These are phyloP conservation scores for Hypoxylon lienhwacheense DNA, from an alignment of 495 filamentous ascomycete species.

Conservation along the genomic window DNA sequence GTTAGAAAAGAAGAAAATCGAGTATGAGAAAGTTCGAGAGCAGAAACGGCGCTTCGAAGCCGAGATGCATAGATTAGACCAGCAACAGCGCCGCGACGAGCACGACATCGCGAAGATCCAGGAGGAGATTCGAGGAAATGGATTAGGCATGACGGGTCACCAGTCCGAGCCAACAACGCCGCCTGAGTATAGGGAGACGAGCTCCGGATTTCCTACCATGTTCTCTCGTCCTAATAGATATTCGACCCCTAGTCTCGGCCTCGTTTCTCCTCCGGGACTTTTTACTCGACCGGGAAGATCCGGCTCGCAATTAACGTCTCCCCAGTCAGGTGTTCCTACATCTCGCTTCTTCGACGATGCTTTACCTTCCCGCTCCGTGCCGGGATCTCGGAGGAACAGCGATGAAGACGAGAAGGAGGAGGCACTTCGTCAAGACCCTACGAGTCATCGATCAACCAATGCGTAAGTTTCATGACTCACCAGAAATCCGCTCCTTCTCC, in stretches of 20 bases:
- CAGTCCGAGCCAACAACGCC: constrained; percentile 95
- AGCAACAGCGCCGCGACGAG: constrained; percentile 77
- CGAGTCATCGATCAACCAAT: constrained; percentile 66
- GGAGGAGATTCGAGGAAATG: constrained; percentile 62
- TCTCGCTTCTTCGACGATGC: constrained; percentile 58
- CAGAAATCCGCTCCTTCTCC: not conserved
- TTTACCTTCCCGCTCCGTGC: constrained; percentile 78
- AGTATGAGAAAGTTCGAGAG: constrained; percentile 83
- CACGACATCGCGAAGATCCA: constrained; percentile 80
- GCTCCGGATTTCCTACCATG: constrained; percentile 66
- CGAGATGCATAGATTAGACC: constrained; percentile 82
- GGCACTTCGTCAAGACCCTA: constrained; percentile 63
- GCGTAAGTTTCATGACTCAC: constrained; percentile 57
- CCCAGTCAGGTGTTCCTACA: constrained; percentile 55
- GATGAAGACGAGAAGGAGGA: constrained; percentile 76
- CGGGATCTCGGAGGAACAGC: constrained; percentile 80
- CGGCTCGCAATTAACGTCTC: constrained; percentile 68
- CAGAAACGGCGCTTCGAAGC: constrained; percentile 82
- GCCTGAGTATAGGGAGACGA: constrained; percentile 81
- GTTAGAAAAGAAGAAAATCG: constrained; percentile 89
- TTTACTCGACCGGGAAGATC: constrained; percentile 73
- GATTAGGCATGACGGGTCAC: constrained; percentile 56
- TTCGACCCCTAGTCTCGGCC: constrained; percentile 73
- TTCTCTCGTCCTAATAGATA: constrained; percentile 79
- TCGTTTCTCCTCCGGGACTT: constrained; percentile 76